A percentile compares a stretch with the other conserved stretches of the same genome.
Conservation (phyloP, 2,329 filamentous ascomycete genomes). For the Colletotrichum tanaceti region DNA sequence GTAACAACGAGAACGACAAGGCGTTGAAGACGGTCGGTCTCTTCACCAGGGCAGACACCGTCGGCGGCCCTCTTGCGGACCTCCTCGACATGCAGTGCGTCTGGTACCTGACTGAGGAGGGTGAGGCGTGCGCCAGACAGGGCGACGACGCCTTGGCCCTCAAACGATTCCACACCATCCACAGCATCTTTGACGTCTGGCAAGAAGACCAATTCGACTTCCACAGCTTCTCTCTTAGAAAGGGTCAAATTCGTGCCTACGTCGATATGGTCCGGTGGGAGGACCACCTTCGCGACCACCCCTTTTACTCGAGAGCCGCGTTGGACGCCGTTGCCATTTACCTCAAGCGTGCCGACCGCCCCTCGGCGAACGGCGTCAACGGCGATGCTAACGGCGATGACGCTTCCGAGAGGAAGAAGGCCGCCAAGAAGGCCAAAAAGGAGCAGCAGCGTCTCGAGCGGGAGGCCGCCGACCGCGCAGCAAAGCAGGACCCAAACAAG, state of each 20-base stretch:
- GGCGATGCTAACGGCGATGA: constrained; percentile 65
- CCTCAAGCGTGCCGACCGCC: constrained; percentile 80
- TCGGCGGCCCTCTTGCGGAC: constrained; percentile 88
- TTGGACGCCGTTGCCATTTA: constrained; percentile 85
- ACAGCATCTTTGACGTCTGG: constrained; percentile 96
- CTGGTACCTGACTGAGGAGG: constrained; percentile 97
- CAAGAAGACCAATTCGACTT: constrained; percentile 99
- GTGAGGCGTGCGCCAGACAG: constrained; percentile 86
- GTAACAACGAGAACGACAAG: constrained; percentile 89
- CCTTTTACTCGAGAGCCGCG: constrained; percentile 89
- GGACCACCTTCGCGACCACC: constrained; percentile 89
- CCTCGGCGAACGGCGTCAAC: constrained; percentile 72
- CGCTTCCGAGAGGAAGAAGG: constrained; percentile 82
- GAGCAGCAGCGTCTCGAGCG: constrained; percentile 74
- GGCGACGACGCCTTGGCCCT: constrained; percentile 86
- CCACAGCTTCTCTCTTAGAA: constrained; percentile 96
- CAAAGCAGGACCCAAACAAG: constrained; percentile 88
- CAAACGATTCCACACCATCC: constrained; percentile 89
- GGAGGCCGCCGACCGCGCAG: constrained; percentile 80
- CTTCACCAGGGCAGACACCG: constrained; percentile 91
- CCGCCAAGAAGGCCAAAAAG: constrained; percentile 88
- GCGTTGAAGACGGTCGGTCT: constrained; percentile 90
- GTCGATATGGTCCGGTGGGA: constrained; percentile 98
- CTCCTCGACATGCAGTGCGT: constrained; percentile 98
- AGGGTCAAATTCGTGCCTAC: constrained; percentile 94